A percentile compares a stretch with the other conserved stretches of the same genome.
Evolutionary conservation across 192 early-diverging fungal genomes (phyloP).

Genomic region (Pilaira anomala): DNA sequence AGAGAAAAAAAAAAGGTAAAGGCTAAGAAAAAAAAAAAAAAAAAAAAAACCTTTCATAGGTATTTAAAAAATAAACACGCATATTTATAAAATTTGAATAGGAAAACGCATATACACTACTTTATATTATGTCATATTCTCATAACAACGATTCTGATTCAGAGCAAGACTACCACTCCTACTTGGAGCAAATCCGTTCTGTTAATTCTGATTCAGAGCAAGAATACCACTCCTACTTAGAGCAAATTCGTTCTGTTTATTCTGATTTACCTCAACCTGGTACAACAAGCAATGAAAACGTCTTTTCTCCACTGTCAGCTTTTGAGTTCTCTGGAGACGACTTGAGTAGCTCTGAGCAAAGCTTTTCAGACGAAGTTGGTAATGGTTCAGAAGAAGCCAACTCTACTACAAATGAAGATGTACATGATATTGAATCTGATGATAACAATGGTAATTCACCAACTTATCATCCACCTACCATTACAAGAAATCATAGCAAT

Average conservation of each 20-base stretch:
- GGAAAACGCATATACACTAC: not conserved
- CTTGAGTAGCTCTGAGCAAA: not conserved
- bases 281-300: not conserved
- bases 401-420: constrained; percentile 6
- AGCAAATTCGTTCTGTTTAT: no score
- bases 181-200: not conserved
- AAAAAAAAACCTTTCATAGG: no score
- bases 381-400: constrained; percentile 4
- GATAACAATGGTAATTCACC: constrained; percentile 4
- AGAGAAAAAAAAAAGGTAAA: no score
- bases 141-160: not conserved
- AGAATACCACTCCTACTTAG: no score
- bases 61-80: not conserved
- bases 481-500: not conserved
- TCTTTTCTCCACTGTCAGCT: not conserved
- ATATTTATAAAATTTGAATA: not conserved
- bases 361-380: not conserved
- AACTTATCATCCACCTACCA: not conserved
- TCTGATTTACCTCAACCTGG: no score
- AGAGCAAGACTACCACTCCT: not conserved
- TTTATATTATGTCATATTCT: no score
- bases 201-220: no score
- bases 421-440: constrained; percentile 1
- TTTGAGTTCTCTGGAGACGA: not conserved
- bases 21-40: no score